Percentiles rank a stretch among this genome's conserved stretches.
These are phyloP conservation scores for Pseudevernia furfuracea DNA, from an alignment of 495 filamentous ascomycete genomes.

Conservation along the genomic window DNA sequence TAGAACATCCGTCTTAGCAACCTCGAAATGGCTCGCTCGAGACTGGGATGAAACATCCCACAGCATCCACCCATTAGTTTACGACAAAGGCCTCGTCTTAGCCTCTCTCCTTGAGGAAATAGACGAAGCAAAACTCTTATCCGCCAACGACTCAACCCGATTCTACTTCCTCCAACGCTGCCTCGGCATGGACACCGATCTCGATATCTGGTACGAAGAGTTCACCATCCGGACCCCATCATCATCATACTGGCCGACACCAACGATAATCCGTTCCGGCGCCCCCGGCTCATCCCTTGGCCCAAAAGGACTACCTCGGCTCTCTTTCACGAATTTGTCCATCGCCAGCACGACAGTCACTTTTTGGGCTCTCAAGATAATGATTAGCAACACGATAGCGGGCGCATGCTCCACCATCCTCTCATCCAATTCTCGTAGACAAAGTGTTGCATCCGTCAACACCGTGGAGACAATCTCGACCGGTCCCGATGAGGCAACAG, in stretches of 20 bases:
- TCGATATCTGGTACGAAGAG: conserved; percentile 3
- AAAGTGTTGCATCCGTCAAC: neutral
- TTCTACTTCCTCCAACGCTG: conserved; percentile 6
- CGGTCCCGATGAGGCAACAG: neutral
- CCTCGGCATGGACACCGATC: conserved; percentile 5
- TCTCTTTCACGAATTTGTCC: neutral
- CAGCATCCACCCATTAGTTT: neutral
- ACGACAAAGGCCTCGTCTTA: neutral
- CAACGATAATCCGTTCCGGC: neutral
- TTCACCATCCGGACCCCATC: conserved; percentile 2
- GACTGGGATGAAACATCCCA: neutral
- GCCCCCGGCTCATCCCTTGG: neutral
- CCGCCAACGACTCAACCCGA: neutral
- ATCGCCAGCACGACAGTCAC: neutral
- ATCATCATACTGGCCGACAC: neutral
- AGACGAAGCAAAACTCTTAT: neutral
- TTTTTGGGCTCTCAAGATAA: conserved; percentile 2
- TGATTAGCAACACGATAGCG: neutral
- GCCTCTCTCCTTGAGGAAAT: neutral
- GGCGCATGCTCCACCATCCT: neutral
- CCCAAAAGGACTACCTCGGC: conserved; percentile 1
- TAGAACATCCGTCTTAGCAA: neutral
- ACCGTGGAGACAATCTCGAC: neutral
- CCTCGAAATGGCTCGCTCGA: neutral
- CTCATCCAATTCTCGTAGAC: neutral